phyloP scores from a whole-genome alignment of 1,139 yeast species.

The Kodamaea sp. region DNA sequence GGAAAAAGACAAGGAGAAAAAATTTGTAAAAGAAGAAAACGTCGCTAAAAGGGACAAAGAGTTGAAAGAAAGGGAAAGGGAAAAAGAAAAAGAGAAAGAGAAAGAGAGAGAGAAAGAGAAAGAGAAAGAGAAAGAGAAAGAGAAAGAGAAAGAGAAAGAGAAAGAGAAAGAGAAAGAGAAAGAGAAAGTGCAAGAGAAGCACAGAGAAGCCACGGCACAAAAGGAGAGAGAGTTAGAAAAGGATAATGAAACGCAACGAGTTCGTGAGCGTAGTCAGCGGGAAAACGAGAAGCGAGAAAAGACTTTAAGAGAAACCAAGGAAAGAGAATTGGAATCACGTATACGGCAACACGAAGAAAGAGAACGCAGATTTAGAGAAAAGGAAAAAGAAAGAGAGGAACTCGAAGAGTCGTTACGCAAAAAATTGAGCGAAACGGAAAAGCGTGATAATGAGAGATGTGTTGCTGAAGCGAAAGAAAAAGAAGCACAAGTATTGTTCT shows the following conservation, averaged over 20 bases:
- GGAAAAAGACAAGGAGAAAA: slow-evolving; percentile 4
- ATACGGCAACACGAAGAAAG: slow-evolving; percentile 7
- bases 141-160: slow-evolving; percentile 2
- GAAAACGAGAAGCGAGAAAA: slow-evolving; percentile 1
- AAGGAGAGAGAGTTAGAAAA: slow-evolving; percentile 2
- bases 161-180: slow-evolving; percentile 2
- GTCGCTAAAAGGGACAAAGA: slow-evolving; percentile 5
- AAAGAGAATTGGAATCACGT: slow-evolving; percentile 9
- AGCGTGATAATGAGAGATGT: slow-evolving; percentile 3
- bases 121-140: slow-evolving; percentile 3
- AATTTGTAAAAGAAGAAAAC: slow-evolving; percentile 4
- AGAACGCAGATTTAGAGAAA: slow-evolving; percentile 9
- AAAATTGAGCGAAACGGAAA: slow-evolving; percentile 7
- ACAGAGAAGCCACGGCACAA: not conserved
- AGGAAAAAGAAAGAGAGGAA: slow-evolving; percentile 23
- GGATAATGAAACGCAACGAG: not conserved
- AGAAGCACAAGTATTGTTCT: slow-evolving; percentile 33
- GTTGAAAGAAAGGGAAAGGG: slow-evolving; percentile 4
- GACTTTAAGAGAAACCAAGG: slow-evolving; percentile 3
- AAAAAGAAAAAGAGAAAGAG: not conserved
- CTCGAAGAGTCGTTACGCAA: slow-evolving; percentile 6
- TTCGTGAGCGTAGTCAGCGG: not conserved
- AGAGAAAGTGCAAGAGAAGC: slow-evolving; percentile 6
- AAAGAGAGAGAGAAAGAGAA: slow-evolving; percentile 1
- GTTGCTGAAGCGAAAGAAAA: slow-evolving; percentile 16